phyloP scores from a whole-genome alignment of 305 asterid species.

The Ajuga reptans region DNA sequence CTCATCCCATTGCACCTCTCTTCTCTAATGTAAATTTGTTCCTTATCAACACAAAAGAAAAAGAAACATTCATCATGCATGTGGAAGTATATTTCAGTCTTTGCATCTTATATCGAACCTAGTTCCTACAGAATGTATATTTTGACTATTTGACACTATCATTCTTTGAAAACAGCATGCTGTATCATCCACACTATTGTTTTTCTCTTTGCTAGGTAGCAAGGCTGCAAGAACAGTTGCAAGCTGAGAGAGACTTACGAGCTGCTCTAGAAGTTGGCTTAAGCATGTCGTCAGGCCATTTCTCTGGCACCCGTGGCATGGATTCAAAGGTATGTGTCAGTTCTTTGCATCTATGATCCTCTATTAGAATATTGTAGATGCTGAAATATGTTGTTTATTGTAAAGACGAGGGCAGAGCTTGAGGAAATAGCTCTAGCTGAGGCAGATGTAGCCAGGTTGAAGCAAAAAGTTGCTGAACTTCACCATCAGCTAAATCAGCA shows the following conservation, averaged over 20 bases:
- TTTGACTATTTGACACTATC: background rate
- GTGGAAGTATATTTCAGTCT: background rate
- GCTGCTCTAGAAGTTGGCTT: conserved; percentile 94
- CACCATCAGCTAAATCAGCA: conserved; percentile 92
- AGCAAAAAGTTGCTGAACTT: conserved; percentile 89
- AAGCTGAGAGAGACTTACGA: conserved; percentile 93
- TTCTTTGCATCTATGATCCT: conserved; percentile 9
- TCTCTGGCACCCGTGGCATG: conserved; percentile 77
- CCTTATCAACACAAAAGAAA: no score
- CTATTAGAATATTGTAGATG: conserved; percentile 15
- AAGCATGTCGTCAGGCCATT: conserved; percentile 91
- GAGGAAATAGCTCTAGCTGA: conserved; percentile 99
- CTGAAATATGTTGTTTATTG: conserved; percentile 23
- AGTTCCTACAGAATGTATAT: background rate
- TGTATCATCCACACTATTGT: conserved; percentile 1
- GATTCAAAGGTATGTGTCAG: conserved; percentile 68
- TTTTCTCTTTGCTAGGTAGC: conserved; percentile 48
- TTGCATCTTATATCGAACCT: background rate
- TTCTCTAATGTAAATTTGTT: no score
- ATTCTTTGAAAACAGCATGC: background rate
- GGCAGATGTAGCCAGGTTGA: conserved; percentile 91
- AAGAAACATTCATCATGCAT: background rate
- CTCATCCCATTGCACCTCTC: no score
- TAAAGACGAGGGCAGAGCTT: conserved; percentile 90
- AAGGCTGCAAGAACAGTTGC: conserved; percentile 95